Percentiles rank a stretch among this genome's conserved stretches.
phyloP scores from a whole-genome alignment of 495 filamentous ascomycete species.

The Neurospora tetraspora region DNA sequence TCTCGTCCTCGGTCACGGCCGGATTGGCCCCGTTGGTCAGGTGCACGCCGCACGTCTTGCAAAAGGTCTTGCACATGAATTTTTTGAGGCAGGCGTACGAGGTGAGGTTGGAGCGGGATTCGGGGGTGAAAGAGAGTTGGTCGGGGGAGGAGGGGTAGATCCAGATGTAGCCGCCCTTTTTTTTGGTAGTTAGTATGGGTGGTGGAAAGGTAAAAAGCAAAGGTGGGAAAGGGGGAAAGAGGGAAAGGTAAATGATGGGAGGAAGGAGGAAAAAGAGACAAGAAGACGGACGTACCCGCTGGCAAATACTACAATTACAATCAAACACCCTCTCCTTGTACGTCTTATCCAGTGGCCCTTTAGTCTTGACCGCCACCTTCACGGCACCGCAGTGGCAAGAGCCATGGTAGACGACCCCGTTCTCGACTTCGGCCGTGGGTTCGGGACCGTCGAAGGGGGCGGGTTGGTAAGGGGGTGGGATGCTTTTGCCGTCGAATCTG shows the following conservation, averaged over 20 bases:
- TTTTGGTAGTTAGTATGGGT: too few species aligned
- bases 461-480: slow-evolving; percentile 19
- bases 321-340: slow-evolving; percentile 16
- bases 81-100: slow-evolving; percentile 23
- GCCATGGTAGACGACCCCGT: slow-evolving; percentile 33
- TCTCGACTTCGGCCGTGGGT: slow-evolving; percentile 25
- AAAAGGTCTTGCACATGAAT: slow-evolving; percentile 28
- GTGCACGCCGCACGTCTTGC: slow-evolving; percentile 33
- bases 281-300: slow-evolving; percentile 20
- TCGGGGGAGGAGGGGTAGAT: slow-evolving; percentile 18
- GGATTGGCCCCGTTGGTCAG: slow-evolving; percentile 14
- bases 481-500: slow-evolving; percentile 28
- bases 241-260: not conserved
- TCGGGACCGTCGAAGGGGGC: slow-evolving; percentile 28
- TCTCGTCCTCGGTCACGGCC: slow-evolving; percentile 10
- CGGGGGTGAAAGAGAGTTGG: slow-evolving; percentile 15
- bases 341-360: slow-evolving; percentile 21
- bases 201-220: too few species aligned
- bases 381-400: slow-evolving; percentile 45
- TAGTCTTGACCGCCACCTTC: slow-evolving; percentile 28
- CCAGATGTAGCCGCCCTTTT: slow-evolving; percentile 19
- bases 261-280: not conserved
- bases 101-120: slow-evolving; percentile 25
- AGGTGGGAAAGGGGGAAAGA: not conserved
- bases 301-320: slow-evolving; percentile 38